Conservation (phyloP, 768 basidiomycete genomes). For the Podaxis mareebaensis region DNA sequence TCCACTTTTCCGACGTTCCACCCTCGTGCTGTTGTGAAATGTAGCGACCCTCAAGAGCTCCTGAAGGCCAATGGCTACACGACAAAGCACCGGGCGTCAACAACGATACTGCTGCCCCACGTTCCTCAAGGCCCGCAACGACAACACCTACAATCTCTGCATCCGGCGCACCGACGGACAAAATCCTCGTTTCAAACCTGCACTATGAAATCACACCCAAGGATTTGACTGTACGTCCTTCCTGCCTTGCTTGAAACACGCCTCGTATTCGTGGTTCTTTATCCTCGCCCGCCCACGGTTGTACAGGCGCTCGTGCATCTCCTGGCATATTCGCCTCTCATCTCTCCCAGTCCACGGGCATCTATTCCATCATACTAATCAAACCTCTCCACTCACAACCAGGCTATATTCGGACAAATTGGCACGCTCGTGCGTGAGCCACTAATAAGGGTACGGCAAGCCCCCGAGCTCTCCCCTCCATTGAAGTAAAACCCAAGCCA, state of each 20-base stretch:
- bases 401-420: constrained; percentile 91
- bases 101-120: constrained; percentile 28
- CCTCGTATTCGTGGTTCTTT: background rate
- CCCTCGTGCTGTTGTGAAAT: background rate
- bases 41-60: constrained; percentile 59
- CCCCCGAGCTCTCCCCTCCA: constrained; percentile 61
- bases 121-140: constrained; percentile 22
- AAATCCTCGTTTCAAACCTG: constrained; percentile 67
- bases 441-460: constrained; percentile 90
- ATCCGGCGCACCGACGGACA: constrained; percentile 35
- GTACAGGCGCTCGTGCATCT: background rate
- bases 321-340: constrained; percentile 1
- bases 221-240: constrained; percentile 75
- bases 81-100: constrained; percentile 58
- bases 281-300: background rate
- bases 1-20: background rate
- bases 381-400: constrained; percentile 9
- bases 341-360: background rate
- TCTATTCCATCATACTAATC: background rate
- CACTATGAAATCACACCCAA: constrained; percentile 91
- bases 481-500: constrained; percentile 43
- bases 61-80: constrained; percentile 73
- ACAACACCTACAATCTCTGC: constrained; percentile 18
- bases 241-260: background rate
- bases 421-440: constrained; percentile 93